Base-by-base conservation (phyloP, 148 eudicot genomes). In the Rhododendron vialii region DNA sequence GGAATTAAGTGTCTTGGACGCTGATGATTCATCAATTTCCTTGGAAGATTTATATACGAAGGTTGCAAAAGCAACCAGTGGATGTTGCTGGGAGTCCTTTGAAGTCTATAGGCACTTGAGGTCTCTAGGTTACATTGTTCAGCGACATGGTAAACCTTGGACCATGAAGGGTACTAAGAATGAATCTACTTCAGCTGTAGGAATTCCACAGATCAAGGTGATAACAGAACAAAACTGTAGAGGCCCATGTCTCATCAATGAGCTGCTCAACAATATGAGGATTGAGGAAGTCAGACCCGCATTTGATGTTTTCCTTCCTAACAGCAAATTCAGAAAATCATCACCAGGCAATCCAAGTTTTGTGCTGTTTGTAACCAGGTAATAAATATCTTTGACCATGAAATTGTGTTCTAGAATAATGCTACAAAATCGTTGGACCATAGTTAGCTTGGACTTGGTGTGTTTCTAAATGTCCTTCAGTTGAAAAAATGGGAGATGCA, bases 301-400 rank as follows among this genome's bases (percentile, higher is more conserved):
- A 38, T 95, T 91, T 89, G 96, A 97, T 86, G 98, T 97, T 86
- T 97, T 91, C 84, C 94, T 92, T 87, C 99, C 98, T 33, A 95
- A 94, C 87, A 91, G 98, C 92, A 91, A 91, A 86, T 97, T 97
- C 77, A 94, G 90, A 84, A 97, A 97, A 85, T 94, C 99, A 38
- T 90, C 91, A 51, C 96, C 99, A 28, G 99, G 98, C 28, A 89
- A 88, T 91, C 96, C 98, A 76, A 90, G 85, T 88, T 95, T 92
- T 89, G 78, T 91, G 61, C 89, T 95, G 79, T 94, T 89, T 87
- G 83, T 94, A 75, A 86, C 91, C 69, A 89, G 96, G 99, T 95
- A 92, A 91, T 24, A 28, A 35, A 26, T 65, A 0, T 67, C 80
- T 7, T 7, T 77, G 17, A 33, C 65, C 17, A 18, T 45, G 17